Evolutionary conservation across 192 early-diverging fungal genomes (phyloP), one percentile per base, ranked within the genome.

Genomic region (Geranomyces variabilis): DNA sequence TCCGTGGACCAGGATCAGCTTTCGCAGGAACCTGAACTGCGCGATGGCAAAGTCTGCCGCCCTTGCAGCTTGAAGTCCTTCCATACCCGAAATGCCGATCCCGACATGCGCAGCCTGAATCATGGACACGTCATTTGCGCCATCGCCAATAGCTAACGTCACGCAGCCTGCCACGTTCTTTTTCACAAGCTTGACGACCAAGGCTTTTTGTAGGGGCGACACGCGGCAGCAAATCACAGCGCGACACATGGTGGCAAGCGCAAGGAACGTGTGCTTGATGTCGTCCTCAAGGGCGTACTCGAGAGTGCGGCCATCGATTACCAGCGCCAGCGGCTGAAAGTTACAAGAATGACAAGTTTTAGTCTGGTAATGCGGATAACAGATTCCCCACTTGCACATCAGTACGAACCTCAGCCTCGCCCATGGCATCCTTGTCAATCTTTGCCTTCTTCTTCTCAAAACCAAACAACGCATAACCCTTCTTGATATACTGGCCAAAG

Each of bases 71-170:
- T 99, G 97, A 62, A 99, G 82, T 44, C 97, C 97, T 73, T 99
- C 97, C 67, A 94, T 87, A 28, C 97, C 97, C 56, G 87, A 92
- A 71, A 99, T 99, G 56, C 97, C 97, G 13, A 99, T 89, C 56
- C 97, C 97, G 29, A 98, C 96, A 70, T 98, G 96, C 24, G 96
- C 96, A 13, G 96, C 97, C 75, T 99, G 97, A 75, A 99, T 99
- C 97, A 99, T 99, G 26, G 90, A 91, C 0, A 99, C 96, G 75
- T 99, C 97, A 76, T 99, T 99, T 33, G 97, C 97, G 41, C 97
- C 97, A 79, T 99, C 97, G 49, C 97, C 97, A 76, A 99, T 99
- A 1, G 97, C 96, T 34, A 99, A 83, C 26, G 96, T 83, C 56
- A 99, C 93, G 17, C 94, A 87, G 12, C 69, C 79, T 47, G 93